Evolutionary conservation across 176 grass and related monocot genomes (phyloP).

Genomic region (Triticum monococcum): DNA sequence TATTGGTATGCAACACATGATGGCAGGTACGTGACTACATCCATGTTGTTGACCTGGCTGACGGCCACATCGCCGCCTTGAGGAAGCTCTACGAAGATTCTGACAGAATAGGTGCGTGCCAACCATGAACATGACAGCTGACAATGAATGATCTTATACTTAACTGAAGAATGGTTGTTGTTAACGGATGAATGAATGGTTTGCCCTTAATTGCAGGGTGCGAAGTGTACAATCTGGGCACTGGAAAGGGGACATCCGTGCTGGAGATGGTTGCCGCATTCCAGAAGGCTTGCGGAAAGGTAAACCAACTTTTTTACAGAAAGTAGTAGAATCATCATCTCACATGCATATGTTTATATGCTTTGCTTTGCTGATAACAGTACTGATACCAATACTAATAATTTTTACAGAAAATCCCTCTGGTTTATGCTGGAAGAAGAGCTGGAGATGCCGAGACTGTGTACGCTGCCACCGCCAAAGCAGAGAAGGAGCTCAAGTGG

Average conservation of each 20-base stretch:
- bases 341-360: background rate
- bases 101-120: conserved; percentile 47
- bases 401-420: conserved; percentile 60
- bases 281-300: conserved; percentile 72
- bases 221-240: conserved; percentile 83
- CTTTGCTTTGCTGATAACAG: background rate
- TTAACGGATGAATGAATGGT: background rate
- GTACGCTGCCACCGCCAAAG: conserved; percentile 67
- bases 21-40: conserved; percentile 85
- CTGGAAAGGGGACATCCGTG: conserved; percentile 81
- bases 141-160: background rate
- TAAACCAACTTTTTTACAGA: background rate
- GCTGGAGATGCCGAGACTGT: conserved; percentile 75
- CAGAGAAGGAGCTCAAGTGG: conserved; percentile 82
- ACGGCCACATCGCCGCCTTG: conserved; percentile 78
- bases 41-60: conserved; percentile 85
- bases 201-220: conserved; percentile 42
- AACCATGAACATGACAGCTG: background rate
- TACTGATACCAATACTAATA: background rate
- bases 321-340: background rate
- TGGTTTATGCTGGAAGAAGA: conserved; percentile 64
- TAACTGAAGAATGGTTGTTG: background rate
- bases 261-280: conserved; percentile 83
- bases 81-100: conserved; percentile 73
- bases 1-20: background rate